Base-by-base conservation (phyloP, 208 protist genomes). In the Wallacemonas sp. region DNA sequence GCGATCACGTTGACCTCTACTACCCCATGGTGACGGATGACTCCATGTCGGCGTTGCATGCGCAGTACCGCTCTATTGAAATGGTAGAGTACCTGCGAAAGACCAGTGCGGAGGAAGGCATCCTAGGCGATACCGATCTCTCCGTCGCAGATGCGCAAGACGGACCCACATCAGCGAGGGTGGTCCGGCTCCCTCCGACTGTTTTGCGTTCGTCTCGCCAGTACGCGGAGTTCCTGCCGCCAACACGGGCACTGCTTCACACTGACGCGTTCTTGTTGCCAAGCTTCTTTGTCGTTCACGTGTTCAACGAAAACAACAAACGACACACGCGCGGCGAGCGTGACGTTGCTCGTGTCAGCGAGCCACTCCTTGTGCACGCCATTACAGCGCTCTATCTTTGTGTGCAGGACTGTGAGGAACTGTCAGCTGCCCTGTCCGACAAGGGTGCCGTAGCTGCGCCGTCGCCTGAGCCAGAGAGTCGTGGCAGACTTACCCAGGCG, bases 241-340 rank as follows among this genome's bases (percentile, higher is more conserved):
- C 75, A 33, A 68, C 78, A 13, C 78, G 79, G 24, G 72, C 84
- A 0, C 65, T 94, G 38, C 79, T 94, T 33, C 89, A 94, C 79
- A 88, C 83, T 6, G 66, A 85, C 22, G 83, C 78, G 22, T 53
- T 92, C 17, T 68, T 91, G 19, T 70, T 82, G 27, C 50, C 50
- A 6, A 38, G 30, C 32, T 41, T 57, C 22, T 57, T 57, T 38
- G 50, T 57, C 13, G 30, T 57, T 4, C 50, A 57, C n/a, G 30
- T 57, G 30, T 57, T 57, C 32, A 57, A 57, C 50, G 50, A 57
- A 8, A 57, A 57, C 24, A 32, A 10, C 8, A 57, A 57, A 19
- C 50, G 50, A 4, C 50, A n/a, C 50, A 3, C 22, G 29, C 50
- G 50, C 19, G 26, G 30, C 1, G 50, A 57, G 21, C 9, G 12